Percentiles rank a stretch among this genome's conserved stretches.
Evolutionary conservation across 164 flowering plant species (phyloP).

Genomic region (Echeveria elegans): DNA sequence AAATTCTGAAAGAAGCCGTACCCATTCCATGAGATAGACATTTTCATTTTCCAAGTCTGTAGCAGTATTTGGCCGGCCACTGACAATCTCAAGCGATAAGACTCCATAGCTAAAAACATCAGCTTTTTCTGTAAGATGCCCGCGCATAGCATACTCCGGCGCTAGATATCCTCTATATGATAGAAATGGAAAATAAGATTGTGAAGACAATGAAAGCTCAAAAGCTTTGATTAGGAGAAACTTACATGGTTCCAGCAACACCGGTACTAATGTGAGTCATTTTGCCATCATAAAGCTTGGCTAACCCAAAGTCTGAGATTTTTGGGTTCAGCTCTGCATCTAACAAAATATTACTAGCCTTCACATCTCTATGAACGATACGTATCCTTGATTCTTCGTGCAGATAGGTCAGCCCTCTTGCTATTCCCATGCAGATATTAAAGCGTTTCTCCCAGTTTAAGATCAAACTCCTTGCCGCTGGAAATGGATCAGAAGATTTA

Average conservation of each 20-base stretch:
- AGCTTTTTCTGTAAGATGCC: conserved; percentile 54
- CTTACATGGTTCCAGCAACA: conserved; percentile 62
- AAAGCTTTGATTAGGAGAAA: background rate
- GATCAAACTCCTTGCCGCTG: conserved; percentile 34
- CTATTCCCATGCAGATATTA: conserved; percentile 58
- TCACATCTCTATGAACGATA: conserved; percentile 71
- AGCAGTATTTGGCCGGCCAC: conserved; percentile 48
- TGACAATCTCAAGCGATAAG: conserved; percentile 38
- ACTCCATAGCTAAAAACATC: conserved; percentile 51
- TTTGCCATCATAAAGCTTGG: conserved; percentile 57
- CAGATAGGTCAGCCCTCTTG: conserved; percentile 70
- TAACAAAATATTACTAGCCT: conserved; percentile 68
- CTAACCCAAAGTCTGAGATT: conserved; percentile 68
- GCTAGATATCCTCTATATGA: background rate
- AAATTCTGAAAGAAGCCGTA: conserved; percentile 14
- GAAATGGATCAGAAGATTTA: background rate
- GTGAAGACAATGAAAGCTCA: too few species aligned
- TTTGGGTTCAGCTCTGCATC: conserved; percentile 49
- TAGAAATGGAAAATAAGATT: conserved; percentile 31
- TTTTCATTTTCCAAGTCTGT: conserved; percentile 26
- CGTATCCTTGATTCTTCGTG: conserved; percentile 63
- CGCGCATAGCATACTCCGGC: conserved; percentile 20
- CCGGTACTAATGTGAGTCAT: conserved; percentile 59
- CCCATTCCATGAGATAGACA: conserved; percentile 50
- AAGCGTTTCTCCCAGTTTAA: conserved; percentile 55